Base-by-base conservation (phyloP, 345 rosid species). In the Eutrema yunnanense region DNA sequence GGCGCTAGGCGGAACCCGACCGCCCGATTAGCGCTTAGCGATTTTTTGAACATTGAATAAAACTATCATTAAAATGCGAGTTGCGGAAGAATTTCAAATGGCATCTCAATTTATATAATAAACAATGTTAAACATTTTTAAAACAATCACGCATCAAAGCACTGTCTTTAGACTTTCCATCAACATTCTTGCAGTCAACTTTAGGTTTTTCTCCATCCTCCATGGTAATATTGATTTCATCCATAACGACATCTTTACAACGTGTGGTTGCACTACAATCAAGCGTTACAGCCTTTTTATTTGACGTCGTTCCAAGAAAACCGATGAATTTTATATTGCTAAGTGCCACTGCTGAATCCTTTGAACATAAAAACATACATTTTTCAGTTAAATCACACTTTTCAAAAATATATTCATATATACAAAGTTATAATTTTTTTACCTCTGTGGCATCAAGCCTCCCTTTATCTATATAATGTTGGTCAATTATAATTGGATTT, bases 401-500 rank as follows among this genome's bases (percentile, higher is more conserved):
- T 3, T 6, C 14, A 30, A n/a, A 38, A 4, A n/a, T 5, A 7
- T 34, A 61, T 37, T 29, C 33, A 3, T 37, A 37, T 14, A 38
- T 7, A 27, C 10, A 14, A 9, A 19, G 12, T 11, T 51, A 41
- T n/a, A 13, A 34, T 2, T 16, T 16, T 12, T 13, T 32, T 55
- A 69, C 78, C 61, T 10, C 3, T 12, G 4, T 19, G 8, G 1
- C 12, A 33, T 9, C 8, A 58, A 26, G 14, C 11, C 1, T 46
- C 8, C 73, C 44, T 67, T 42, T 75, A 13, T 75, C 43, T 12
- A 50, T 5, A 69, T 75, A 75, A 0, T 68, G 9, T 30, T 75
- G 79, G 38, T 75, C 64, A 7, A 75, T 75, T 44, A 75, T 62
- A 44, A 75, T 75, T 34, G 74, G 74, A 55, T 75, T 75, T 43